Percentiles rank a stretch among this genome's conserved stretches.
Conservation (phyloP, 306 rosid species). For the Sindora glabra region DNA sequence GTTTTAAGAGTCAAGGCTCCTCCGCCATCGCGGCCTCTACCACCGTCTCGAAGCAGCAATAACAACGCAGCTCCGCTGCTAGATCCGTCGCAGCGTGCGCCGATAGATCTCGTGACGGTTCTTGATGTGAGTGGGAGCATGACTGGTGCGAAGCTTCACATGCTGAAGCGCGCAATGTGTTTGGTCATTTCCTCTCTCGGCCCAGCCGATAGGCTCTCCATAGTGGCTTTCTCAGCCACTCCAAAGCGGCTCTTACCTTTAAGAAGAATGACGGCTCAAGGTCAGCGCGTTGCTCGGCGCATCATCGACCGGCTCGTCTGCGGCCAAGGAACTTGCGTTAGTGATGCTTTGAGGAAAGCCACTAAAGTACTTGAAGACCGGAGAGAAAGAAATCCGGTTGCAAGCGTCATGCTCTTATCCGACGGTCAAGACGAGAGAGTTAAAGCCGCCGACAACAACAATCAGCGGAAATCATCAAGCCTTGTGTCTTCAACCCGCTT, state of each 20-base stretch:
- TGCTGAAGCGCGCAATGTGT: conserved; percentile 84
- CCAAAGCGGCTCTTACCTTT: conserved; percentile 52
- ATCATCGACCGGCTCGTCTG: conserved; percentile 47
- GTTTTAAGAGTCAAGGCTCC: conserved; percentile 68
- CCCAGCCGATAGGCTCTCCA: conserved; percentile 62
- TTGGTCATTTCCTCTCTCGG: conserved; percentile 63
- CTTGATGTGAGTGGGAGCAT: conserved; percentile 70
- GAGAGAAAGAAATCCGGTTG: conserved; percentile 64
- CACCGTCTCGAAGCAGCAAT: conserved; percentile 1
- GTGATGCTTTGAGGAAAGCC: conserved; percentile 62
- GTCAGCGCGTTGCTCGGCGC: conserved; percentile 60
- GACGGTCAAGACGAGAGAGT: conserved; percentile 65
- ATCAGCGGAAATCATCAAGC: conserved; percentile 30
- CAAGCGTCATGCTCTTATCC: conserved; percentile 60
- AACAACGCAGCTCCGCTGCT: conserved; percentile 6
- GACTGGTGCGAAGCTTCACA: conserved; percentile 60
- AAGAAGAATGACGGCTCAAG: conserved; percentile 55
- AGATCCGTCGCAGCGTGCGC: conserved; percentile 44
- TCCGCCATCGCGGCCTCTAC: conserved; percentile 25
- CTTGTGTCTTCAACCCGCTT: conserved; percentile 59
- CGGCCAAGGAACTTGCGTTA: conserved; percentile 38
- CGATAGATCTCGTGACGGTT: conserved; percentile 75
- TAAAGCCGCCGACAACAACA: background rate
- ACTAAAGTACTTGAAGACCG: conserved; percentile 65
- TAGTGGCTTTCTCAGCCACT: conserved; percentile 58